Base-by-base conservation (phyloP, 176 grass and related monocot genomes). In the Carex scoparia region DNA sequence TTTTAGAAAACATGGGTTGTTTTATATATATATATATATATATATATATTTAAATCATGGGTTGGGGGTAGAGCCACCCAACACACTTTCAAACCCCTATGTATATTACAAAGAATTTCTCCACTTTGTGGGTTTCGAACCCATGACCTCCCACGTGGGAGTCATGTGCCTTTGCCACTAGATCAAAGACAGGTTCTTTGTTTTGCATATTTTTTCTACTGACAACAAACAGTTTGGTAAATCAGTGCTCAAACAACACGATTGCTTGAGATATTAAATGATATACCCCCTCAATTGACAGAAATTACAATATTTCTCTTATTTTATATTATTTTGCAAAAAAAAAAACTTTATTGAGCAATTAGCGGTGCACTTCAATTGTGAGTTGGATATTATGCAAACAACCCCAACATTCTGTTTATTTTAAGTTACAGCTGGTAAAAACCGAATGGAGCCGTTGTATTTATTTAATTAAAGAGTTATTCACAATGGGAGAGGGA, bases 281-380 rank as follows among this genome's bases (percentile, higher is more conserved):
- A 76, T 32, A 69, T 5, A 69, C 12, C 30, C 4, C 40, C 72
- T 55, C 4, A 30, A 55, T 76, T 76, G n/a, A 31, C 46, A 76
- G 2, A 2, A 31, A 54, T 31, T 48, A 55, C 11, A 76, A 28
- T 10, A 30, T 27, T 32, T 76, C 23, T 55, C 12, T n/a, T 11
- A 76, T 76, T 27, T 74, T 51, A 74, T 51, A 74, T 74, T 74
- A 27, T 42, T 49, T 31, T 76, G 10, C 72, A 54, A 76, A 76
- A 1, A 30, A 49, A 7, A n/a, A 1, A 28, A 12, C 4, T 31
- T 53, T 76, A 55, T 83, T 54, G 65, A 88, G 69, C 35, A 82
- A 75, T 69, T 30, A 82, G 37, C 65, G 69, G 31, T 53, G 3
- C 60, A 56, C 14, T 69, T 18, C 84, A 81, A 23, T 31, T 79